These are phyloP conservation scores for Annulohypoxylon moriforme DNA, from an alignment of 495 filamentous ascomycete species.

Conservation along the genomic window DNA sequence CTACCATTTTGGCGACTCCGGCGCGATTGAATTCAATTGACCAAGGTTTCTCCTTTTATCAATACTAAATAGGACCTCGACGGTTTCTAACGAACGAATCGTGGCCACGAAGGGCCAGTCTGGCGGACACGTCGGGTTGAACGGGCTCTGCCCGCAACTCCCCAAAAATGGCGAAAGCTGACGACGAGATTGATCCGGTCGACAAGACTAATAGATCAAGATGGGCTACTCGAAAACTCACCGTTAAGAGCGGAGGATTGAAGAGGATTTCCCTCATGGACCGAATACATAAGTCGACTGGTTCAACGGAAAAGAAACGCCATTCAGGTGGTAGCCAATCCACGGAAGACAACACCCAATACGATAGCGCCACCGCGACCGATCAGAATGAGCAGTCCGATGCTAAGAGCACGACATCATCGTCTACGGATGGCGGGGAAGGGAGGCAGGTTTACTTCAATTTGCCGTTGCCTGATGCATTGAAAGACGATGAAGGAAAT, in stretches of 20 bases:
- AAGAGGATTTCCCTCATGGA: conserved; percentile 89
- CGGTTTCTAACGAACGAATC: conserved; percentile 27
- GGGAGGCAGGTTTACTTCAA: conserved; percentile 81
- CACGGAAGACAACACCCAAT: conserved; percentile 51
- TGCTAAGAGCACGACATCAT: conserved; percentile 39
- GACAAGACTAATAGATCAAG: conserved; percentile 73
- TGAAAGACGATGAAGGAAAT: conserved; percentile 84
- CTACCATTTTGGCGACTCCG: conserved; percentile 31
- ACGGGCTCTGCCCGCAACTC: conserved; percentile 64
- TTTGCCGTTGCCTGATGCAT: conserved; percentile 77
- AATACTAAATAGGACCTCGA: conserved; percentile 4
- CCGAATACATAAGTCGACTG: conserved; percentile 73
- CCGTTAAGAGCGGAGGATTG: conserved; percentile 73
- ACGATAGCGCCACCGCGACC: conserved; percentile 52
- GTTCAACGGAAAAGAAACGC: conserved; percentile 77
- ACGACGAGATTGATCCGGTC: conserved; percentile 51
- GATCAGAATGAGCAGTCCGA: conserved; percentile 43
- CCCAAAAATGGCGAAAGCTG: conserved; percentile 60
- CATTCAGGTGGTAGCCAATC: conserved; percentile 65
- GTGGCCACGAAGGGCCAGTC: conserved; percentile 53
- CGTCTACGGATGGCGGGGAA: conserved; percentile 41
- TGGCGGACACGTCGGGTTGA: conserved; percentile 59
- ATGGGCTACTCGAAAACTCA: conserved; percentile 92
- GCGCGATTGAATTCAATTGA: conserved; percentile 40
- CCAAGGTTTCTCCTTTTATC: conserved; percentile 10